phyloP scores from a whole-genome alignment of 108 stramenopile species.

The Aurantiochytrium sp. region DNA sequence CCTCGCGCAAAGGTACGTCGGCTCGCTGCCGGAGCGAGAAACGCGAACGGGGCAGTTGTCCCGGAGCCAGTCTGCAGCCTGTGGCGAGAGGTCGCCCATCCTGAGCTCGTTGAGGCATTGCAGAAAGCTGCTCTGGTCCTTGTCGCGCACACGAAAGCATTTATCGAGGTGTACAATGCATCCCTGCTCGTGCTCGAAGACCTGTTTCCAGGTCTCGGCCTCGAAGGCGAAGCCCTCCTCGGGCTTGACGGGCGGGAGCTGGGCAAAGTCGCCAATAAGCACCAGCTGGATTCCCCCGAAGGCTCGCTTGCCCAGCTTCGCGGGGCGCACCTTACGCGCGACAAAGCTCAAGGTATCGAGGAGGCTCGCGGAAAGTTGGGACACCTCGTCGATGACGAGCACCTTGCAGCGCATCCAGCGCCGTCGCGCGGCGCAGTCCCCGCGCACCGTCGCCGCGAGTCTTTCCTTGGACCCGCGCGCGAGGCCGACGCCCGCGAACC shows the following conservation, averaged over 20 bases:
- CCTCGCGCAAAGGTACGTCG: neutral
- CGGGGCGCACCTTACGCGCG: neutral
- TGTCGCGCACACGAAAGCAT: neutral
- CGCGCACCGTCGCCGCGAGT: neutral
- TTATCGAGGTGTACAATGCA: neutral
- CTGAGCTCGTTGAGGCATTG: neutral
- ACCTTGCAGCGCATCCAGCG: neutral
- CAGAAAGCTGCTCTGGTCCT: neutral
- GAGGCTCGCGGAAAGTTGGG: neutral
- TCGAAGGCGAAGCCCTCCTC: neutral
- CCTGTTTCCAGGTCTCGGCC: neutral
- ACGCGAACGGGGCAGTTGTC: neutral
- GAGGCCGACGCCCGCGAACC: neutral
- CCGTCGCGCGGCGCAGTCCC: neutral
- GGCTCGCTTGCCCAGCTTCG: neutral
- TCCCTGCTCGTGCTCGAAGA: neutral
- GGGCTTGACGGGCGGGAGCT: neutral
- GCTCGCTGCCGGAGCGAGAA: neutral
- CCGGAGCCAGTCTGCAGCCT: neutral
- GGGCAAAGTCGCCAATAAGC: neutral
- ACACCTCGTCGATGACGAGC: slow-evolving; percentile 8
- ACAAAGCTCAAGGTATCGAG: neutral
- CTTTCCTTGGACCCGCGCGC: neutral
- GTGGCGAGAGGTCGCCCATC: neutral
- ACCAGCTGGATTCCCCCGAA: neutral